Conservation (phyloP, 352 stramenopile genomes). For the Peronospora destructor region DNA sequence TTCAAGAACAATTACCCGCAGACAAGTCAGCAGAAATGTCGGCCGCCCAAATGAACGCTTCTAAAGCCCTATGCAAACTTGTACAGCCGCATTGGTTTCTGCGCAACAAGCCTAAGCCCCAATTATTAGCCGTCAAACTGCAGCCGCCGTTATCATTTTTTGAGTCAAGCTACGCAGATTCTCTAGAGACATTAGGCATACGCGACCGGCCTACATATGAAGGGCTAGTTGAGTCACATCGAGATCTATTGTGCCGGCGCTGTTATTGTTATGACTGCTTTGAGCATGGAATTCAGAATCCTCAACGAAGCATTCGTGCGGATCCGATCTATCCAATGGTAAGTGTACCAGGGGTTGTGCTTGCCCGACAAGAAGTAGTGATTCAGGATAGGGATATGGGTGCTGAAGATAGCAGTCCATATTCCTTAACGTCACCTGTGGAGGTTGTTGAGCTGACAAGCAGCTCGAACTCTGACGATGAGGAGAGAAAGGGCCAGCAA, state of each 20-base stretch:
- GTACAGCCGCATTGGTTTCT: slow-evolving; percentile 33
- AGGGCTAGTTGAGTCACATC: slow-evolving; percentile 67
- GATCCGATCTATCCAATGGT: slow-evolving; percentile 62
- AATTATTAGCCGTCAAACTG: slow-evolving; percentile 25
- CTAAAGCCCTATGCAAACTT: slow-evolving; percentile 13
- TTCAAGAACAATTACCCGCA: background rate
- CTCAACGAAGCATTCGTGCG: slow-evolving; percentile 33
- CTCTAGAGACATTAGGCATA: slow-evolving; percentile 29
- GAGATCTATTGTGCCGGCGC: slow-evolving; percentile 82
- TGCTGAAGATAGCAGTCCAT: slow-evolving; percentile 8
- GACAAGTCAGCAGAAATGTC: background rate
- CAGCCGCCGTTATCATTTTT: slow-evolving; percentile 46
- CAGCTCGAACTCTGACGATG: slow-evolving; percentile 27
- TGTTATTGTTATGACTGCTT: slow-evolving; percentile 90
- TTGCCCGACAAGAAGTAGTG: slow-evolving; percentile 15
- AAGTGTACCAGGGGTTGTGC: slow-evolving; percentile 22
- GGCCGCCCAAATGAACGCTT: background rate
- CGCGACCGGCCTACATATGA: slow-evolving; percentile 40
- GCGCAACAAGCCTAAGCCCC: slow-evolving; percentile 8
- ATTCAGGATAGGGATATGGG: slow-evolving; percentile 9
- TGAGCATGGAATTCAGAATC: slow-evolving; percentile 78
- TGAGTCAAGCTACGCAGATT: slow-evolving; percentile 43
- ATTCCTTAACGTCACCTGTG: slow-evolving; percentile 6
- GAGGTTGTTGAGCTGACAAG: slow-evolving; percentile 21
- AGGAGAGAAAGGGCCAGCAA: slow-evolving; percentile 13